Percentiles rank a stretch among this genome's conserved stretches.
phyloP scores from a whole-genome alignment of 108 stramenopile species.

The Asterionellopsis glacialis region DNA sequence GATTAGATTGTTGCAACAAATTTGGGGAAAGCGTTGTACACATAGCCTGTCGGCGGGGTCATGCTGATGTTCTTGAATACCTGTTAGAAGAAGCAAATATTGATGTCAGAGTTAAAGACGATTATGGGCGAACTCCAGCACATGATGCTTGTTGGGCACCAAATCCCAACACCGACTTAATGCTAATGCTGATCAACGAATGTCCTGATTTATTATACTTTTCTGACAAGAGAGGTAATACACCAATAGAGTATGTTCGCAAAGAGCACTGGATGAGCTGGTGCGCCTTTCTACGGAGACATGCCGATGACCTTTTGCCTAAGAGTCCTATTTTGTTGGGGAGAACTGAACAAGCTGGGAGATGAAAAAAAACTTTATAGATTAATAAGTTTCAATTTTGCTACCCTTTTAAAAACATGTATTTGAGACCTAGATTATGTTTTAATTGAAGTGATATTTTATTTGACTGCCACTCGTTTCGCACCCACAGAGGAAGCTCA shows the following conservation, averaged over 20 bases:
- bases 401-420: too few relatives aligned
- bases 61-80: conserved; percentile 38
- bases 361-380: neutral
- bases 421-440: too few relatives aligned
- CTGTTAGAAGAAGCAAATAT: conserved; percentile 51
- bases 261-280: conserved; percentile 36
- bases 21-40: conserved; percentile 75
- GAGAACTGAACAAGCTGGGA: neutral
- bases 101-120: conserved; percentile 42
- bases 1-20: conserved; percentile 58
- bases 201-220: conserved; percentile 38
- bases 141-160: conserved; percentile 79
- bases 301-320: neutral
- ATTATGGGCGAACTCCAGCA: conserved; percentile 67
- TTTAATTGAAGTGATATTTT: too few relatives aligned
- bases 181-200: conserved; percentile 11
- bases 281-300: conserved; percentile 5
- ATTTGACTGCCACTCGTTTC: too few relatives aligned
- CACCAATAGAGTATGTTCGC: conserved; percentile 56
- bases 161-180: conserved; percentile 20
- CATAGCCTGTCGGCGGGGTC: conserved; percentile 65
- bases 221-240: conserved; percentile 37
- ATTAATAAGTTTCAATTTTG: neutral
- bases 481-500: neutral
- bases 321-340: neutral